Conservation (phyloP, 2,329 filamentous ascomycete genomes). For the Dryadomyces quercus-mongolicae region DNA sequence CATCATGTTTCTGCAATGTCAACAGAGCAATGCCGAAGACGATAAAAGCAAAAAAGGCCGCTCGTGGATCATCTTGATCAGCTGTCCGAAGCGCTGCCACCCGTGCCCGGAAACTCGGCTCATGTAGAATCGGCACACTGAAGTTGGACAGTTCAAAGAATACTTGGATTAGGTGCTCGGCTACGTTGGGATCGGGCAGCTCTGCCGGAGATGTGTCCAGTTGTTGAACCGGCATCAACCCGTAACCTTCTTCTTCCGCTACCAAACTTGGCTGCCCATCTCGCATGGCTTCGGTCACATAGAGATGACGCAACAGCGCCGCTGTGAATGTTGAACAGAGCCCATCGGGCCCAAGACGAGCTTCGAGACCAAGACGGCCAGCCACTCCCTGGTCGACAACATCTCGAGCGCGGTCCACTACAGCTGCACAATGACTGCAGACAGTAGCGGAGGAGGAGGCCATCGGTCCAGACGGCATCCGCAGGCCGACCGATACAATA, state of each 20-base stretch:
- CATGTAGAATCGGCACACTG: not conserved
- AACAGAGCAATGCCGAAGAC: constrained; percentile 7
- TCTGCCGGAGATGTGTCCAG: not conserved
- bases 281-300: not conserved
- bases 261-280: not conserved
- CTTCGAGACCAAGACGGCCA: not conserved
- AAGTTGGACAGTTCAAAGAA: constrained; percentile 11
- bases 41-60: constrained; percentile 5
- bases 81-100: not conserved
- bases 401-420: not conserved
- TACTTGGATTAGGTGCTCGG: not conserved
- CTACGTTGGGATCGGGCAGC: not conserved
- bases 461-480: too few species aligned
- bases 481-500: not conserved
- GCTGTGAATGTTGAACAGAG: not conserved
- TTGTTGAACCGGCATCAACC: not conserved
- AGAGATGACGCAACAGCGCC: not conserved
- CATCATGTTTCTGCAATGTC: constrained; percentile 4
- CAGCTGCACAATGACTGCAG: not conserved
- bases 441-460: not conserved
- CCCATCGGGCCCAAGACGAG: not conserved
- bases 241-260: not conserved
- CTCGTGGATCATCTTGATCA: not conserved
- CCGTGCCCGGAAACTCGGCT: not conserved
- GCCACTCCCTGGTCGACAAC: not conserved